Evolutionary conservation across 768 basidiomycete genomes (phyloP).

Genomic region (Trametes gibbosa): DNA sequence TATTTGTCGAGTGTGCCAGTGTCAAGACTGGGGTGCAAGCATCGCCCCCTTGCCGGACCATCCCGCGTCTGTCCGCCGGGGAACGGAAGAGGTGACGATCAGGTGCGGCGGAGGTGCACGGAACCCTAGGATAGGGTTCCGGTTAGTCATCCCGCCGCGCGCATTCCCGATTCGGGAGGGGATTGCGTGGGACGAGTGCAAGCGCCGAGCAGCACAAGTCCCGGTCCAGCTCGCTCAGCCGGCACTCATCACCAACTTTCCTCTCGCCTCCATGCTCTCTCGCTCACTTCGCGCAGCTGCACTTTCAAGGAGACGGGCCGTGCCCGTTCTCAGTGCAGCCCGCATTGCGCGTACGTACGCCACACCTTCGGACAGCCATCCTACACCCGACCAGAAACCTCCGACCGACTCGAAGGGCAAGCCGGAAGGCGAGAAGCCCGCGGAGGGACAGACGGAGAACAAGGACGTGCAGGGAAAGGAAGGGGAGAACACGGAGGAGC

Average conservation of each 20-base stretch:
- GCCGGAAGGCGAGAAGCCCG: slow-evolving; percentile 35
- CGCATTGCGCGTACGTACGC: slow-evolving; percentile 44
- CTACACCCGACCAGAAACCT: slow-evolving; percentile 30
- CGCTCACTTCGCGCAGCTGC: slow-evolving; percentile 53
- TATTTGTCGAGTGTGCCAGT: no score
- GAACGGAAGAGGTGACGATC: slow-evolving; percentile 2
- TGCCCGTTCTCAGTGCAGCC: slow-evolving; percentile 29
- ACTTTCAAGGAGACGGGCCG: slow-evolving; percentile 41
- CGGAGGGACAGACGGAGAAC: slow-evolving; percentile 34
- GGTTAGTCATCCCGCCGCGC: slow-evolving; percentile 23
- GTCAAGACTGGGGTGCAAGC: no score
- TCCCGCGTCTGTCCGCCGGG: neutral
- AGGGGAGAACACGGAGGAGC: slow-evolving; percentile 37
- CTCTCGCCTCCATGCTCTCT: slow-evolving; percentile 51
- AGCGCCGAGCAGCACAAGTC: neutral
- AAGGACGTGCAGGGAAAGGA: slow-evolving; percentile 33
- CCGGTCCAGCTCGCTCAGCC: slow-evolving; percentile 5
- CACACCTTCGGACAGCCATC: slow-evolving; percentile 41
- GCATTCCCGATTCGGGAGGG: neutral
- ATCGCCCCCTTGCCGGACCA: neutral
- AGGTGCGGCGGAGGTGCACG: slow-evolving; percentile 1
- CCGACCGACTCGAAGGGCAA: slow-evolving; percentile 25
- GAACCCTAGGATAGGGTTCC: slow-evolving; percentile 20
- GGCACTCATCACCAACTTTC: slow-evolving; percentile 11
- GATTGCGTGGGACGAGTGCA: neutral